Base-by-base conservation (phyloP, 495 filamentous ascomycete species). In the Neurospora cerealis region DNA sequence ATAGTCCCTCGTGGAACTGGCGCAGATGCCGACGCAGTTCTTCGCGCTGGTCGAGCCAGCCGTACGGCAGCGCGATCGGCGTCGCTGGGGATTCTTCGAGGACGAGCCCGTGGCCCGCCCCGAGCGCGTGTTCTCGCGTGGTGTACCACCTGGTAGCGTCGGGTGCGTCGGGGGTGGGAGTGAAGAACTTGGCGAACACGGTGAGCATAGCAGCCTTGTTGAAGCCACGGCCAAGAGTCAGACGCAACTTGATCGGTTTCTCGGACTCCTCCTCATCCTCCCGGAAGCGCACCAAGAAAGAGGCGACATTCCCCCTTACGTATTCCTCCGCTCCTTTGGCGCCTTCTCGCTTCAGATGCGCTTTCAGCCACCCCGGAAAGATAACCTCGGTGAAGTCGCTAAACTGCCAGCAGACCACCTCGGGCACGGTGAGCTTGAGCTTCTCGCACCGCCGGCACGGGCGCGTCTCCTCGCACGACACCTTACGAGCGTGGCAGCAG, bases 401-500 rank as follows among this genome's bases (percentile, higher is more conserved):
- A 54, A 83, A 85, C 78, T 85, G 83, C 83, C 84, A 85, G 76
- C 84, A 84, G 40, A 84, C 77, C 38, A 81, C 83, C 70, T 84
- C 79, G 8, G 85, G 84, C 0, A 87, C 83, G 70, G 79, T 79
- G 38, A 79, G 78, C 40, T 80, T 78, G 73, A 83, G 82, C 75
- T 82, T 84, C 72, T 80, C 80, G 80, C 84, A 86, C 80, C 79
- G 86, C 77, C 80, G 83, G 75, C 84, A 88, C 37, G 80, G 84
- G 54, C 82, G 81, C 69, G 82, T 81, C 70, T 81, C 80, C 77
- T 84, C 85, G 78, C 81, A 87, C 46, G 80, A 83, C 46, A 83
- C 83, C 76, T 84, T 85, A 77, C 81, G 80, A 41, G 81, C 83
- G 73, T 85, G 84, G 74, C 84, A 87, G 80, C 84, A 83, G 76